Conservation (phyloP, 768 basidiomycete species). For the Russula earlei region DNA sequence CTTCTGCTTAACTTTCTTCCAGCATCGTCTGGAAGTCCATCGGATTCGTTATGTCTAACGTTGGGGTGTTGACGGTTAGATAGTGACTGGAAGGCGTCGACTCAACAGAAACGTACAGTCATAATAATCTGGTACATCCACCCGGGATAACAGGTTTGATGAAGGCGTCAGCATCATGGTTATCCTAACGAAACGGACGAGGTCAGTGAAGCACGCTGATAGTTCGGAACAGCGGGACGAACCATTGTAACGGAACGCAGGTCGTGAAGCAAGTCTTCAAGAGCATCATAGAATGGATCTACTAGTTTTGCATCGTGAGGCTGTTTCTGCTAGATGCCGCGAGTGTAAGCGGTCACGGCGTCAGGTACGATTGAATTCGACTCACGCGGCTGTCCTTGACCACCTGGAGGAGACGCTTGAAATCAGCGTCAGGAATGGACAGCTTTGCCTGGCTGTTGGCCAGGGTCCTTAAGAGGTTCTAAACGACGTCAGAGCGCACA, state of each 20-base stretch:
- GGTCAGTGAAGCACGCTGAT: conserved; percentile 23
- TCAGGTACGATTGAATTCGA: conserved; percentile 21
- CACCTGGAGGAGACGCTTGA: conserved; percentile 70
- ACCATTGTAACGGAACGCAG: conserved; percentile 70
- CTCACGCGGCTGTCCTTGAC: conserved; percentile 86
- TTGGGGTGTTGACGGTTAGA: not conserved
- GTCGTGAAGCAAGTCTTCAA: conserved; percentile 83
- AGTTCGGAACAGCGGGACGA: conserved; percentile 28
- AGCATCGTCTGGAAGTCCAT: conserved; percentile 95
- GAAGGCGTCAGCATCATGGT: conserved; percentile 89
- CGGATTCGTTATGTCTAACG: conserved; percentile 78
- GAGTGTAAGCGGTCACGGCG: conserved; percentile 22
- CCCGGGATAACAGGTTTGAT: conserved; percentile 84
- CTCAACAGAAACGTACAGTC: conserved; percentile 47
- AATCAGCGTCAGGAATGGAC: conserved; percentile 53
- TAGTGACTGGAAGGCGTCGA: not conserved
- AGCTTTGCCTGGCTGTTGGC: conserved; percentile 66
- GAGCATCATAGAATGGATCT: conserved; percentile 88
- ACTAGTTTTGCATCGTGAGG: conserved; percentile 58
- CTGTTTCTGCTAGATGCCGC: conserved; percentile 28
- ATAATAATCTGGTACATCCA: conserved; percentile 90
- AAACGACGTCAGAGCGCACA: conserved; percentile 10
- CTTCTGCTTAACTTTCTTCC: conserved; percentile 86
- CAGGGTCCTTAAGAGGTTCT: conserved; percentile 89
- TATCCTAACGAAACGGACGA: conserved; percentile 40